phyloP scores from a whole-genome alignment of 495 filamentous ascomycete species.

The Echria macrotheca region DNA sequence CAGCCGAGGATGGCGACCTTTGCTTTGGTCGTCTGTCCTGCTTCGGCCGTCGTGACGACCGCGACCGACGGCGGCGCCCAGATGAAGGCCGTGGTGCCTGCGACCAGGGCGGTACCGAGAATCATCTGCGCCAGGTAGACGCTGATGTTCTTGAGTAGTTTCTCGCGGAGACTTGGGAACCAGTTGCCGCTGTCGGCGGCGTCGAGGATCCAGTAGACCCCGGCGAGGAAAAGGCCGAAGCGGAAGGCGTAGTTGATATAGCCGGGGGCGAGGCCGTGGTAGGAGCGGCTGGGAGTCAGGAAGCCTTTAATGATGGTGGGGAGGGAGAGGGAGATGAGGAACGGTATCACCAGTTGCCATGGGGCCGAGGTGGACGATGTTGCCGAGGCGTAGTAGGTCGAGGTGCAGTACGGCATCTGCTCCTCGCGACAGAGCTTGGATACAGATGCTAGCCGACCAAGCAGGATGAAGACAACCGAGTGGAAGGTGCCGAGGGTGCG shows the following conservation, averaged over 20 bases:
- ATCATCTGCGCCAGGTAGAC: slow-evolving; percentile 69
- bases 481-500: slow-evolving; percentile 74
- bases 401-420: slow-evolving; percentile 94
- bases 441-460: slow-evolving; percentile 78
- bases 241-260: slow-evolving; percentile 84
- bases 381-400: slow-evolving; percentile 90
- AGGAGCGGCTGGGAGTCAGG: slow-evolving; percentile 70
- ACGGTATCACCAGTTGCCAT: slow-evolving; percentile 82
- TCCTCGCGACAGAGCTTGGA: slow-evolving; percentile 95
- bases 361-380: slow-evolving; percentile 87
- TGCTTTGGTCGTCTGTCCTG: slow-evolving; percentile 36
- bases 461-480: slow-evolving; percentile 72
- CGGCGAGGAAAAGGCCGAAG: slow-evolving; percentile 64
- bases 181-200: slow-evolving; percentile 86
- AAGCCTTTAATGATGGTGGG: slow-evolving; percentile 74
- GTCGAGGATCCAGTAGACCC: slow-evolving; percentile 85
- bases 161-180: slow-evolving; percentile 56
- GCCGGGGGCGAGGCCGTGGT: slow-evolving; percentile 72
- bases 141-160: slow-evolving; percentile 63
- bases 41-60: slow-evolving; percentile 41
- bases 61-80: slow-evolving; percentile 72
- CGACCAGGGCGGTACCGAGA: slow-evolving; percentile 66
- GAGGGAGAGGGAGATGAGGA: slow-evolving; percentile 64
- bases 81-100: slow-evolving; percentile 61
- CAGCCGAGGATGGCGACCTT: slow-evolving; percentile 81